Evolutionary conservation across 2,329 filamentous ascomycete species (phyloP).

Genomic region (Cercospora berteroae): DNA sequence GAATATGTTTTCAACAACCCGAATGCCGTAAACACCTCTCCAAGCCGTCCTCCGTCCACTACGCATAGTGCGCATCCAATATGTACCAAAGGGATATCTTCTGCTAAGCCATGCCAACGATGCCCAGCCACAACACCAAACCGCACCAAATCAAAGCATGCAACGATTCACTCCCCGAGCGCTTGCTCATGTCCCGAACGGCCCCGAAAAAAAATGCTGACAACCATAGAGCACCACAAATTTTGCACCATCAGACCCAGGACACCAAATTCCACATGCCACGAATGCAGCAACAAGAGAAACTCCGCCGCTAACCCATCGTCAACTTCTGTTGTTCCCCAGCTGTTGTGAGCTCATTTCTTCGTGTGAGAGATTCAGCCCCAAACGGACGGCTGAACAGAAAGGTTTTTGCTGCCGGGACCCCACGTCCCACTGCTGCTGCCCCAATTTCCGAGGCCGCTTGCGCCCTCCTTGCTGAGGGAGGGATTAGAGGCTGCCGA

Average conservation of each 20-base stretch:
- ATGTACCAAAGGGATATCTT: conserved; percentile 15
- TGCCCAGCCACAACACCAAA: conserved; percentile 3
- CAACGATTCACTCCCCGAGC: conserved; percentile 2
- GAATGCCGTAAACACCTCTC: not conserved
- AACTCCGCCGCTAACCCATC: conserved; percentile 23
- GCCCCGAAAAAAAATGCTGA: conserved; percentile 9
- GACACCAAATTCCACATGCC: conserved; percentile 25
- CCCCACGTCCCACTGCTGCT: conserved; percentile 82
- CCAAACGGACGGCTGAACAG: conserved; percentile 92
- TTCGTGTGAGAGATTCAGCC: conserved; percentile 55
- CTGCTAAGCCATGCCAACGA: conserved; percentile 1
- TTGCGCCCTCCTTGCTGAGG: conserved; percentile 45
- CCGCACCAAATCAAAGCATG: not conserved
- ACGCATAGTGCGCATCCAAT: conserved; percentile 1
- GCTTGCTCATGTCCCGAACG: not conserved
- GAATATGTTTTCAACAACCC: not conserved
- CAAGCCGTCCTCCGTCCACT: not conserved
- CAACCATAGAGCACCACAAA: conserved; percentile 10
- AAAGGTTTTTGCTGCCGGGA: conserved; percentile 65
- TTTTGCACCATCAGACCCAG: conserved; percentile 7
- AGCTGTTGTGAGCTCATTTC: conserved; percentile 11
- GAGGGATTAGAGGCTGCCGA: conserved; percentile 60
- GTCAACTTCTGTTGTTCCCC: conserved; percentile 17
- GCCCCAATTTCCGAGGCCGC: conserved; percentile 64
- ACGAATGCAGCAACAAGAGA: conserved; percentile 19